Base-by-base conservation (phyloP, 306 rosid species). In the Neltuma alba region DNA sequence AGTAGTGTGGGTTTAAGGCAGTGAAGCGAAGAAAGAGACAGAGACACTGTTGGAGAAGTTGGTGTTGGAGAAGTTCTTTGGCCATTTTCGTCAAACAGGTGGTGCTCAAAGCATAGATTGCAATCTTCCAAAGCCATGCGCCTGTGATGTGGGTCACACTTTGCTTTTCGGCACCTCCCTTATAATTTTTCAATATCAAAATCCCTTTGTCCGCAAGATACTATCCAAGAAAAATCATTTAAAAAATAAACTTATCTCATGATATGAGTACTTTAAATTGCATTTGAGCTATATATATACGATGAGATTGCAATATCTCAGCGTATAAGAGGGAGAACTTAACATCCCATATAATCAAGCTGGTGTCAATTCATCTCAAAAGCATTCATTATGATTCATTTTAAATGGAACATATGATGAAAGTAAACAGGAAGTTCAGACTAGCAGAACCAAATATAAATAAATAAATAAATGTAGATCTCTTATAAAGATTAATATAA, bases 111-210 rank as follows among this genome's bases (percentile, higher is more conserved):
- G 83, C 97, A 89, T 81, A 89, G 96, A 91, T 87, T 91, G 94
- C 92, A 84, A 91, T 84, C 87, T 84, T 91, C 93, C 93, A 93
- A 91, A 86, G 87, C 86, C 60, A 83, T 88, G 98, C 94, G 90
- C 86, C 96, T 88, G 83, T 86, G 66, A 62, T 86, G 98, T 95
- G 99, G 99, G 99, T 80, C 99, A 90, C 69, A 74, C 84, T 34
- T 82, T 88, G 83, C 79, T 74, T 76, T 87, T 66, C 12, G 75
- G 45, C 66, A 82, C 36, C 85, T 44, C 44, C 47, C 76, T 84
- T 47, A 58, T 81, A 79, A 64, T 61, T 78, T 80, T 62, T 31
- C 41, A 33, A 62, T 36, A 65, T 82, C 74, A 37, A 58, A 38
- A 79, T 80, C 81, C 60, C 79, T 69, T 76, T 72, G 3, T 28